Evolutionary conservation across 306 rosid species (phyloP).

Genomic region (Canavalia ensiformis): DNA sequence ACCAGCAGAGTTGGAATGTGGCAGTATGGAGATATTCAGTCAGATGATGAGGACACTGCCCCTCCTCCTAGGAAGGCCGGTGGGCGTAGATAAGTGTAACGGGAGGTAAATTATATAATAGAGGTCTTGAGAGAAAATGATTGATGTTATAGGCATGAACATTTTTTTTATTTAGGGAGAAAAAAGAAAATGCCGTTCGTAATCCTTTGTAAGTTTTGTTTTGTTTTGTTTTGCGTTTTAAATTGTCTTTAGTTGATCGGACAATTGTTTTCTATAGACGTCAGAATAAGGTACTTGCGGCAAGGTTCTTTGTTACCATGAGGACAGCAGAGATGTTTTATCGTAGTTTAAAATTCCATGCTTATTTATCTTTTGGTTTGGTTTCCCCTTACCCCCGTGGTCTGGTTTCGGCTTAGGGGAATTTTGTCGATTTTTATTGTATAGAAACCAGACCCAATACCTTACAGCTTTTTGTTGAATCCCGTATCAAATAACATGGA

Average conservation of each 20-base stretch:
- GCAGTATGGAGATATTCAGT: slow-evolving; percentile 91
- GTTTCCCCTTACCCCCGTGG: not conserved
- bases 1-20: slow-evolving; percentile 81
- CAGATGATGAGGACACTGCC: slow-evolving; percentile 82
- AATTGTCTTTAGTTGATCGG: slow-evolving; percentile 52
- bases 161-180: slow-evolving; percentile 53
- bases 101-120: slow-evolving; percentile 46
- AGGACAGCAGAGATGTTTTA: slow-evolving; percentile 53
- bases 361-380: not conserved
- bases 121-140: slow-evolving; percentile 53
- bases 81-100: slow-evolving; percentile 68
- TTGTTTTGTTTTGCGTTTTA: slow-evolving; percentile 32
- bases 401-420: not conserved
- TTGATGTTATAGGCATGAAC: slow-evolving; percentile 59
- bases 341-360: slow-evolving; percentile 18
- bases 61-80: slow-evolving; percentile 77
- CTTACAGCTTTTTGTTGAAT: no score
- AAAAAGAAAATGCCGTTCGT: slow-evolving; percentile 53
- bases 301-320: slow-evolving; percentile 48
- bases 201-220: slow-evolving; percentile 66
- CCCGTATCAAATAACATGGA: no score
- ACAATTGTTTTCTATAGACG: slow-evolving; percentile 55
- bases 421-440: not conserved
- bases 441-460: not conserved
- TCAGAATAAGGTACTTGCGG: slow-evolving; percentile 65